Evolutionary conservation across 2,329 filamentous ascomycete species (phyloP).

Genomic region (Aspergillus thermomutatus): DNA sequence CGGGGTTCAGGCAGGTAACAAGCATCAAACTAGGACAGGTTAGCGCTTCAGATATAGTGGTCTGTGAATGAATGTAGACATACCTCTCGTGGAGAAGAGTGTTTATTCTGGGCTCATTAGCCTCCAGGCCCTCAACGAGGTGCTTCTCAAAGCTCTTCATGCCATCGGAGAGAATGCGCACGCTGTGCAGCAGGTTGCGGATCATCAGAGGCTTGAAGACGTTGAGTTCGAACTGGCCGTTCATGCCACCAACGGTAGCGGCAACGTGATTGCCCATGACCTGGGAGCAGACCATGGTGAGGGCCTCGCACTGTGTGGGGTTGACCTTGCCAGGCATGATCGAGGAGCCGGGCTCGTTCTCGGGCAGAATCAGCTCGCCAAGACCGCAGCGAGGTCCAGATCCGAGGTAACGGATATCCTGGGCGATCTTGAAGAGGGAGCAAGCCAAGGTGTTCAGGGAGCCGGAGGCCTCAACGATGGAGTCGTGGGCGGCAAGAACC

Average conservation of each 20-base stretch:
- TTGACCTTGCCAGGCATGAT: slow-evolving; percentile 99
- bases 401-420: slow-evolving; percentile 96
- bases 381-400: slow-evolving; percentile 94
- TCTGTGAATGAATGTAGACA: slow-evolving; percentile 32
- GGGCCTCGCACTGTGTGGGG: slow-evolving; percentile 93
- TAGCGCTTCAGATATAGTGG: slow-evolving; percentile 10
- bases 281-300: slow-evolving; percentile 97
- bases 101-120: slow-evolving; percentile 88
- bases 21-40: slow-evolving; percentile 74
- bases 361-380: slow-evolving; percentile 86
- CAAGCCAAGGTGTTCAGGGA: slow-evolving; percentile 87
- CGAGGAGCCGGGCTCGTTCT: slow-evolving; percentile 96
- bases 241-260: slow-evolving; percentile 89
- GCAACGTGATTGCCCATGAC: slow-evolving; percentile 97
- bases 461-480: slow-evolving; percentile 89
- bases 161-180: slow-evolving; percentile 80
- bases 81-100: slow-evolving; percentile 93
- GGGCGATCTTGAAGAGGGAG: slow-evolving; percentile 95
- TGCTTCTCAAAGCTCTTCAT: slow-evolving; percentile 97
- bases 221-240: slow-evolving; percentile 98
- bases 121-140: slow-evolving; percentile 79
- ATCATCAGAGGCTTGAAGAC: slow-evolving; percentile 98
- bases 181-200: slow-evolving; percentile 89
- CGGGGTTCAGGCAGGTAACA: slow-evolving; percentile 94
- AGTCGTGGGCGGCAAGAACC: slow-evolving; percentile 91